A percentile compares a stretch with the other conserved stretches of the same genome.
Evolutionary conservation across 2,329 filamentous ascomycete species (phyloP).

Genomic region (Incumbomyces delicatus): DNA sequence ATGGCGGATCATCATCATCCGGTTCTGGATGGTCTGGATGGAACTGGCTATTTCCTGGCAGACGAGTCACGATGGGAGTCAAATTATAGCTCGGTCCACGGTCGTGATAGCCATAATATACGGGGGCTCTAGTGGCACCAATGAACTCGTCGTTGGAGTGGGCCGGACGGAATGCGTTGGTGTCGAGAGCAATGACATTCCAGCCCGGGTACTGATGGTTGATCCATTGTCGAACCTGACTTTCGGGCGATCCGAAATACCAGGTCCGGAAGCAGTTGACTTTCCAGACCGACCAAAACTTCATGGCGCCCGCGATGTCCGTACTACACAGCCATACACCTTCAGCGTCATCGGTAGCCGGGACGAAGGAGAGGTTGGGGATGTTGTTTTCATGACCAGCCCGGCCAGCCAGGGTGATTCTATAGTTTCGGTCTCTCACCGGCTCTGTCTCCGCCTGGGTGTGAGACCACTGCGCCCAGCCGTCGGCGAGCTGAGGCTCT

Average conservation of each 20-base stretch:
- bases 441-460: constrained; percentile 1
- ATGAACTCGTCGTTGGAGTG: constrained; percentile 30
- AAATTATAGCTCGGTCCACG: constrained; percentile 17
- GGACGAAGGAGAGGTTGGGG: constrained; percentile 49
- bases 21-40: constrained; percentile 14
- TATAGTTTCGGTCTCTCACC: constrained; percentile 32
- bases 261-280: constrained; percentile 23
- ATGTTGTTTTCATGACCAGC: constrained; percentile 41
- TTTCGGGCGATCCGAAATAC: constrained; percentile 15
- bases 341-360: constrained; percentile 45
- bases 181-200: constrained; percentile 37
- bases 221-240: constrained; percentile 5
- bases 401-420: constrained; percentile 30
- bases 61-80: constrained; percentile 16
- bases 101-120: constrained; percentile 13
- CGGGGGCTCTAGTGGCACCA: constrained; percentile 22
- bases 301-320: constrained; percentile 43
- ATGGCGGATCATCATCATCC: constrained; percentile 14
- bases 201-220: constrained; percentile 30
- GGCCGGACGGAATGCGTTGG: constrained; percentile 31
- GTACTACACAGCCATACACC: constrained; percentile 49
- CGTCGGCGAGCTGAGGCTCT: constrained; percentile 8
- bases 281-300: constrained; percentile 43
- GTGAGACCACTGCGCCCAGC: constrained; percentile 16
- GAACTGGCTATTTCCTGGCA: constrained; percentile 15